Evolutionary conservation across 148 eudicot species (phyloP), one percentile per base, ranked within the genome.

Genomic region (Arctostaphylos glauca): DNA sequence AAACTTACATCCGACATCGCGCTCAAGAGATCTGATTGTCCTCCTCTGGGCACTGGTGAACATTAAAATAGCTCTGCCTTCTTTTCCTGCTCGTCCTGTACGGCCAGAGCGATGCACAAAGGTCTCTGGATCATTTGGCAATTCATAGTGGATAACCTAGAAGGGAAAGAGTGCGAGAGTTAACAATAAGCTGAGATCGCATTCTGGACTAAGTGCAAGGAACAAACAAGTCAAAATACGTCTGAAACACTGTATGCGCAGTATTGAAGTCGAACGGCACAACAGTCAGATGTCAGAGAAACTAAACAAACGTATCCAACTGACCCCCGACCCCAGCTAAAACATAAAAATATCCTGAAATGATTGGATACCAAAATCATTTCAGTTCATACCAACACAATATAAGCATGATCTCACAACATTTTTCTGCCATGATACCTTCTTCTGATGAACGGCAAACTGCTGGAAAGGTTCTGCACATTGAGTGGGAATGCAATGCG

Each of bases 51-150:
- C 93, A 79, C 87, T 84, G 14, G 97, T 91, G 89, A 84, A 94
- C 97, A 96, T 85, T 48, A 96, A 83, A 88, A 96, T 83, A 64
- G 94, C 97, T 16, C 84, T 84, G 49, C 99, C 99, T 89, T 86
- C 88, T 89, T 96, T 96, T 71, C 99, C 99, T 12, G 99, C 99
- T 86, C 99, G 95, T 5, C 99, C 99, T 44, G 99, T 96, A 54
- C 99, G 94, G 44, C 99, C 99, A 85, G 99, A 96, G 38, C 99
- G 98, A 85, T 96, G 99, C 86, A 96, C 99, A 87, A 96, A 96
- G 54, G 99, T 93, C 89, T 96, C 99, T 8, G 98, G 89, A 84
- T 96, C 99, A 86, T 96, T 96, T 14, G 99, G 99, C 59, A 96
- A 89, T 78, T 96, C 99, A 77, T 96, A 96, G 81, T 96, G 99